Evolutionary conservation across 495 filamentous ascomycete genomes (phyloP), one percentile per base, ranked within the genome.

Genomic region (Cryomyces minteri): DNA sequence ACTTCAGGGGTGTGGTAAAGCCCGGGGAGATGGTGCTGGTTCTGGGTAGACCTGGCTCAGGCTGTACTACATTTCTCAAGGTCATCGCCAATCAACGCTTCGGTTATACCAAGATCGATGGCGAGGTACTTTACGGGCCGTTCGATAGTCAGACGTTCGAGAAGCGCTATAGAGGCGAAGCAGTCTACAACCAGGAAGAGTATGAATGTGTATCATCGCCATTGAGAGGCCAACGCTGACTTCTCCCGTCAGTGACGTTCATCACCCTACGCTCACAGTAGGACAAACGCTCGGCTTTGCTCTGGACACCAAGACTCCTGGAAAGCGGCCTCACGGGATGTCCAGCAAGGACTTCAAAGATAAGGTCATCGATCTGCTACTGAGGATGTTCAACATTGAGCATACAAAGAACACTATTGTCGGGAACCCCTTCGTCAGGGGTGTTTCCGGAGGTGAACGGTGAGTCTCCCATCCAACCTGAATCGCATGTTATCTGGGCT

Each of bases 1-100:
- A 67, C 25, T 79, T 75, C 53, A 58, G 62, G 5, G 77, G 77
- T 32, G 64, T 77, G 43, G 63, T 71, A 32, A 77, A 78, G 50
- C 77, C 82, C 0, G 88, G 88, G 11, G 87, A 95, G 60, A 93
- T 94, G 87, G 69, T 92, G 1, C 64, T 95, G 14, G 88, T 95
- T 7, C 68, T 95, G 14, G 87, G 88, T 8, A 73, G 82, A 44
- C 88, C 88, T 0, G 88, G 87, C 0, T 79, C 77, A 6, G 87
- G 87, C 32, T 94, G 87, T 58, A 87, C 87, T 0, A 85, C 85
- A 0, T 88, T 94, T 52, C 65, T 94, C 18, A 92, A 90, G 58
- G 72, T 78, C 25, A 81, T 95, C 49, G 73, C 80, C 11, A 92
- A 93, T 51, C 80, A 86, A 54, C 70, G 83, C 5, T 73, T 70